Evolutionary conservation across 2,329 filamentous ascomycete genomes (phyloP), one percentile per base, ranked within the genome.

Genomic region (Fusarium austroafricanum): DNA sequence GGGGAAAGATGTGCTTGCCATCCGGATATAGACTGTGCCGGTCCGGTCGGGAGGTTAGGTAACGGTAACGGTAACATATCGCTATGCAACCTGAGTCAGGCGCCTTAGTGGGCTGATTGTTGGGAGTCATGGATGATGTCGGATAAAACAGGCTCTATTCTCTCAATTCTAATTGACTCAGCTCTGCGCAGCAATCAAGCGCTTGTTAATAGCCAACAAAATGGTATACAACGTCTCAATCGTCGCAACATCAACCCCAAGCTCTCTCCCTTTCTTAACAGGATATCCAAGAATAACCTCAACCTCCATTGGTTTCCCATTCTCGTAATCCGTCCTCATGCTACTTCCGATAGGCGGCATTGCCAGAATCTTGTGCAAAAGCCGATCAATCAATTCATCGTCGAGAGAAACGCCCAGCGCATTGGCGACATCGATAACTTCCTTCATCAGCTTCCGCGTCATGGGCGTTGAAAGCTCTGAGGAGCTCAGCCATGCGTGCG

Each of bases 271-370:
- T 57, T 87, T 83, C 54, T 80, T 77, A 8, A 89, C 83, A 4
- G 87, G 86, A 71, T 89, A 88, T 0, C 88, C 87, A 14, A 90
- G 72, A 51, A 90, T 89, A 6, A 88, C 85, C 51, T 90, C 88
- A 52, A 90, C 77, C 72, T 90, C 88, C 86, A 90, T 86, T 10
- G 80, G 81, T 66, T 83, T 83, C 0, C 85, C 85, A 18, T 81
- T 79, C 68, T 86, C 83, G 75, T 83, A 87, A 73, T 90, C 88
- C 17, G 83, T 77, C 43, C 85, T 81, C 88, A 90, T 90, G 63
- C 83, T 84, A 49, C 80, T 82, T 15, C 77, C 73, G 29, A 81
- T 79, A 1, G 81, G 76, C 45, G 80, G 81, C 72, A 86, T 74
- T 40, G 79, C 47, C 67, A 83, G 64, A 79, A 86, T 78, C 77